phyloP scores from a whole-genome alignment of 2,329 filamentous ascomycete genomes.

The Thelonectria rubi region DNA sequence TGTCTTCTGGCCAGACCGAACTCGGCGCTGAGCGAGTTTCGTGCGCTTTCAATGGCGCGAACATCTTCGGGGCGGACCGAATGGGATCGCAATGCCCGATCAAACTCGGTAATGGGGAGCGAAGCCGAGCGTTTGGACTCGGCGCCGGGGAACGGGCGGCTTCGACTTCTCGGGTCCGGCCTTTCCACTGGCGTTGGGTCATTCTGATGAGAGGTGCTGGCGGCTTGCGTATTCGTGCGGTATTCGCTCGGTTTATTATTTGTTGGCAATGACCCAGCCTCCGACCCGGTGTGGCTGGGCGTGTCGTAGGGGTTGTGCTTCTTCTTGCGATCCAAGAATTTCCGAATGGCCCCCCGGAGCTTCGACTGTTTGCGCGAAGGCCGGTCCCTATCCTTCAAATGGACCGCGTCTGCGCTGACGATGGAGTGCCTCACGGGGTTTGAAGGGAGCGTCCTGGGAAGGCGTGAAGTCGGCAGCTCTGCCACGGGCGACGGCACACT shows the following conservation, averaged over 20 bases:
- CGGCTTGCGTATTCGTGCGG: conserved; percentile 27
- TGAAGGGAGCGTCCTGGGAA: conserved; percentile 43
- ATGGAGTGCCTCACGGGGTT: conserved; percentile 58
- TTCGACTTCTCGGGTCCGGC: conserved; percentile 50
- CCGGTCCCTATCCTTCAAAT: conserved; percentile 34
- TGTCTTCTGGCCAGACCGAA: conserved; percentile 48
- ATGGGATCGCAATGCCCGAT: conserved; percentile 68
- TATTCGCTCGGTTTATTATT: conserved; percentile 39
- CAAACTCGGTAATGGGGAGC: conserved; percentile 67
- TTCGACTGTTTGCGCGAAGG: conserved; percentile 67
- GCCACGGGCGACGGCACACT: conserved; percentile 23
- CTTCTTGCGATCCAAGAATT: conserved; percentile 67
- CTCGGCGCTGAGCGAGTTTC: conserved; percentile 62
- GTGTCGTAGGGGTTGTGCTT: conserved; percentile 47
- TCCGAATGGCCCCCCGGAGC: conserved; percentile 63
- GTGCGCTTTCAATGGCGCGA: conserved; percentile 61
- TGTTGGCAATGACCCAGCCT: conserved; percentile 35
- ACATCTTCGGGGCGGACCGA: conserved; percentile 67
- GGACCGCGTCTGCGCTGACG: conserved; percentile 49
- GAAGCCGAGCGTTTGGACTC: conserved; percentile 66
- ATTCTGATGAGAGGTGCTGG: conserved; percentile 26
- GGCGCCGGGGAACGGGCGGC: conserved; percentile 46
- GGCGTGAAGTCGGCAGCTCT: conserved; percentile 20
- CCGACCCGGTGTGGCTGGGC: conserved; percentile 37
- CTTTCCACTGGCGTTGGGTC: conserved; percentile 31